Conservation (phyloP, 2,329 filamentous ascomycete species). For the Talaromyces atroroseus region DNA sequence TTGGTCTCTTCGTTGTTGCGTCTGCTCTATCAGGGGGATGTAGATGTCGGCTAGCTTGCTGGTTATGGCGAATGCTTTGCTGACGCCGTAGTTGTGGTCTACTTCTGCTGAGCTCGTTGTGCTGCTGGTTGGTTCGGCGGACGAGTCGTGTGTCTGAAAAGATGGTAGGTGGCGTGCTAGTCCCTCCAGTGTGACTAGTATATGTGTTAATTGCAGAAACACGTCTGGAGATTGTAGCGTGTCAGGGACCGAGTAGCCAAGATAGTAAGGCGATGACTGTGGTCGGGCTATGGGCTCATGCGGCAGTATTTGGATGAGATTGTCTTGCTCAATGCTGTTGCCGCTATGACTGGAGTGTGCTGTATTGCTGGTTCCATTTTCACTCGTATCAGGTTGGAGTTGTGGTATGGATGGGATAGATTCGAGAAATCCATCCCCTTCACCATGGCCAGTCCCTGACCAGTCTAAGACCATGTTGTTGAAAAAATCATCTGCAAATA, state of each 20-base stretch:
- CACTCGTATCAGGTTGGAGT: not conserved
- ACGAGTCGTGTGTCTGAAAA: not conserved
- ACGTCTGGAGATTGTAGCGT: conserved; percentile 4
- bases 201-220: conserved; percentile 6
- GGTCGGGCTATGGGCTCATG: conserved; percentile 6
- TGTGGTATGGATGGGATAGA: not conserved
- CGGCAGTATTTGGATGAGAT: not conserved
- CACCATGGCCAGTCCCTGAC: conserved; percentile 4
- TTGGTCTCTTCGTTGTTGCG: not conserved
- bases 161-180: not conserved
- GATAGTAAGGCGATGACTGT: not conserved
- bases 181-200: conserved; percentile 3
- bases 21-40: not conserved
- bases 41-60: conserved; percentile 8
- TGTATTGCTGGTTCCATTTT: too few relatives aligned
- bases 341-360: not conserved
- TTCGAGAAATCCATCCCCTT: not conserved
- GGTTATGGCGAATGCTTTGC: conserved; percentile 8
- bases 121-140: not conserved
- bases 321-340: not conserved
- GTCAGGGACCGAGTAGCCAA: conserved; percentile 3
- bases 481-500: conserved; percentile 5
- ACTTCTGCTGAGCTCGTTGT: not conserved
- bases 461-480: conserved; percentile 6
- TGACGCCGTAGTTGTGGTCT: not conserved